Evolutionary conservation across 345 rosid genomes (phyloP).

Genomic region (Stellera chamaejasme): DNA sequence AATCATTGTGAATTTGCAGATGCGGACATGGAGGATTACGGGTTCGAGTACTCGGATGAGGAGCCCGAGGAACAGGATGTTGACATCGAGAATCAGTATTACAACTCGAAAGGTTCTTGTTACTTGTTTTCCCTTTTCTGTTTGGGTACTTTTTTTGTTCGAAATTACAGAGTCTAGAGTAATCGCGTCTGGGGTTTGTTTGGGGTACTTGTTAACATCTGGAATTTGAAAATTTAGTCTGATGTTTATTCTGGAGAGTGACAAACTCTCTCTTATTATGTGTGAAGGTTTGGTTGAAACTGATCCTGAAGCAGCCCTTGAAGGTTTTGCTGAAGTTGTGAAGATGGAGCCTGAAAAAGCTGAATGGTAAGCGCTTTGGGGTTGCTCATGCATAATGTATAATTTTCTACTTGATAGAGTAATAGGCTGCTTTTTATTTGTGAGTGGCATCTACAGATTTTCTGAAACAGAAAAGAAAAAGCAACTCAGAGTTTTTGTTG

Average conservation of each 20-base stretch:
- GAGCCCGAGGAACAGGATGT: conserved; percentile 98
- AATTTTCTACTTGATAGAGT: neutral
- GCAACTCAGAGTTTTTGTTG: no score
- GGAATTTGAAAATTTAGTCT: neutral
- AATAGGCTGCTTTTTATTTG: neutral
- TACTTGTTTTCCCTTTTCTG: neutral
- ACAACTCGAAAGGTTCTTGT: conserved; percentile 73
- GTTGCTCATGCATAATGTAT: neutral
- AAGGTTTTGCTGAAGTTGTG: conserved; percentile 92
- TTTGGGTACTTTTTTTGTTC: neutral
- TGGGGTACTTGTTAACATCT: no score
- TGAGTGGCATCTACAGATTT: no score
- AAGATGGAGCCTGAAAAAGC: conserved; percentile 97
- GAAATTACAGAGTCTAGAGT: no score
- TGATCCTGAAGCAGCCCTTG: conserved; percentile 87
- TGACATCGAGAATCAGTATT: conserved; percentile 95
- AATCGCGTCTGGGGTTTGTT: no score
- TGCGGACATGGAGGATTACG: conserved; percentile 99
- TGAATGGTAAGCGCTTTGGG: conserved; percentile 58
- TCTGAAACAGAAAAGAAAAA: no score
- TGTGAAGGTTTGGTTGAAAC: conserved; percentile 77
- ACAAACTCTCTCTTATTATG: neutral
- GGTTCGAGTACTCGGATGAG: conserved; percentile 95
- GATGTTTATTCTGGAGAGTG: neutral
- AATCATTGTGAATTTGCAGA: conserved; percentile 31